Conservation (phyloP, 2,329 filamentous ascomycete genomes). For the Cryphonectria naterciae region DNA sequence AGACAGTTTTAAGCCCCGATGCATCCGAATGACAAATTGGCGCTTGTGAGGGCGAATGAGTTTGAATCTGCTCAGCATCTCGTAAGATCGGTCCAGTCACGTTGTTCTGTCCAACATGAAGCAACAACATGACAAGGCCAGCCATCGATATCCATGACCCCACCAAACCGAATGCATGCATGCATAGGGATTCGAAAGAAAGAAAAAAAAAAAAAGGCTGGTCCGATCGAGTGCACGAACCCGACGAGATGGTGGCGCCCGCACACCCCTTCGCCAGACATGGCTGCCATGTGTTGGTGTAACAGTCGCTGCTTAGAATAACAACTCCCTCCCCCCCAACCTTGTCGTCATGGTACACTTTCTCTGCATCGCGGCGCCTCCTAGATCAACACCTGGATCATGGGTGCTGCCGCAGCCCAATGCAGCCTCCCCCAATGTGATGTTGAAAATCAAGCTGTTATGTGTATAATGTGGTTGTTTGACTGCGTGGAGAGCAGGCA, state of each 20-base stretch:
- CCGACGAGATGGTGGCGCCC: background rate
- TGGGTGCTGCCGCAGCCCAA: background rate
- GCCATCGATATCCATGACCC: background rate
- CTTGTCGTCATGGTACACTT: background rate
- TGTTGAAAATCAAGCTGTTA: background rate
- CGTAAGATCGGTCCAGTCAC: background rate
- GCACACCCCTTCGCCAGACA: background rate
- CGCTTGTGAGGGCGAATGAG: background rate
- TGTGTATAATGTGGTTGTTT: background rate
- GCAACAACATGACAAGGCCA: background rate
- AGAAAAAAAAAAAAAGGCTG: background rate
- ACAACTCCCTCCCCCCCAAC: background rate
- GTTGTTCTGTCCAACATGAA: background rate
- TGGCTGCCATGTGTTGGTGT: conserved; percentile 11
- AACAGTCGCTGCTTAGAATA: conserved; percentile 3
- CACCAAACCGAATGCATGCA: background rate
- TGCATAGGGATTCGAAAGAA: background rate
- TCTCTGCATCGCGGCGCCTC: background rate
- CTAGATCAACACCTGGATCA: background rate
- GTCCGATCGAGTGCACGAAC: background rate
- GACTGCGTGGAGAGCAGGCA: background rate
- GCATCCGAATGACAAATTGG: background rate
- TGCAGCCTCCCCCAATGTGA: background rate
- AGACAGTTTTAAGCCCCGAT: background rate
- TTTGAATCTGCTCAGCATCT: background rate